These are phyloP conservation scores for Septoria linicola DNA, from an alignment of 2,329 filamentous ascomycete species.

Conservation along the genomic window DNA sequence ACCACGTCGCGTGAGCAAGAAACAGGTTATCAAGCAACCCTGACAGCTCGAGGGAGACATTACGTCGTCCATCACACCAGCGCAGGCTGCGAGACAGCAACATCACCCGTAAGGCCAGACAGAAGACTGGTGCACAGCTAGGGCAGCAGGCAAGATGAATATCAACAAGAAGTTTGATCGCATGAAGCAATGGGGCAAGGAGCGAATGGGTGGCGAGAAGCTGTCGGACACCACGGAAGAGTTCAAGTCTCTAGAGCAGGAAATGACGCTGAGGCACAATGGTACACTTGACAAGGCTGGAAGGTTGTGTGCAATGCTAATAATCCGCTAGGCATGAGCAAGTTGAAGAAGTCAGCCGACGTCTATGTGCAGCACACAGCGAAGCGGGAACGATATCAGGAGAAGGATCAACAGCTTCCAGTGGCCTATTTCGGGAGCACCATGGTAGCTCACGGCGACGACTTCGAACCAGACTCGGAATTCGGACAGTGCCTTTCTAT, in stretches of 20 bases:
- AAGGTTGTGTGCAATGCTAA: slow-evolving; percentile 5
- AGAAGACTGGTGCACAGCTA: not conserved
- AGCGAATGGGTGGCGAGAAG: slow-evolving; percentile 90
- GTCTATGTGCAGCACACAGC: slow-evolving; percentile 84
- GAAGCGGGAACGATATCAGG: slow-evolving; percentile 78
- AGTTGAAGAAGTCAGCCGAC: slow-evolving; percentile 80
- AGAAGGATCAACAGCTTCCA: slow-evolving; percentile 83
- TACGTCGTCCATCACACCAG: not conserved
- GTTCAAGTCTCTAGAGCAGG: slow-evolving; percentile 83
- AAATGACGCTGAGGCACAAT: slow-evolving; percentile 86
- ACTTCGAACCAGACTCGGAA: slow-evolving; percentile 86
- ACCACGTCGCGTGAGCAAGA: slow-evolving; percentile 14
- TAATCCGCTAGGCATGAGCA: slow-evolving; percentile 71
- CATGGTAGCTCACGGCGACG: slow-evolving; percentile 87
- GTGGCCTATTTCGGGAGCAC: slow-evolving; percentile 75
- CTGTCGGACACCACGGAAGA: slow-evolving; percentile 86
- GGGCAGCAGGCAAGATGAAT: slow-evolving; percentile 43
- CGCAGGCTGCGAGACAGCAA: not conserved
- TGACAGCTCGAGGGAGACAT: not conserved
- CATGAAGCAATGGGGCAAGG: slow-evolving; percentile 96
- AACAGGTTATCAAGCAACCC: slow-evolving; percentile 3
- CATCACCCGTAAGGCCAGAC: not conserved
- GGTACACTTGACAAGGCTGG: slow-evolving; percentile 53
- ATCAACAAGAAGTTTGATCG: slow-evolving; percentile 88
- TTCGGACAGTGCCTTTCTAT: slow-evolving; percentile 81